Evolutionary conservation across 2,329 filamentous ascomycete species (phyloP), one percentile per base, ranked within the genome.

Genomic region (Cladosporium cucumerinum): DNA sequence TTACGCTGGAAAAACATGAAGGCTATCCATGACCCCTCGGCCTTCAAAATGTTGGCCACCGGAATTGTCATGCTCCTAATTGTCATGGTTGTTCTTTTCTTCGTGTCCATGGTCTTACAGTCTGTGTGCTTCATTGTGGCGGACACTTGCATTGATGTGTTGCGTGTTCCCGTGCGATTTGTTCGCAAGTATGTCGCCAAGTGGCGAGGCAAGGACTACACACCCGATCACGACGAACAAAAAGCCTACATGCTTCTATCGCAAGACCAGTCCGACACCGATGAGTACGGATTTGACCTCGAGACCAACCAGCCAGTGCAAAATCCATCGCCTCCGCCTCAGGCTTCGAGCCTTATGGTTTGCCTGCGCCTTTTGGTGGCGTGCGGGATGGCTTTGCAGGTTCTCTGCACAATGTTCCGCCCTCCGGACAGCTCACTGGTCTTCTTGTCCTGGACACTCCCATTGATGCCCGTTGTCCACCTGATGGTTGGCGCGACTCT

Each of bases 1-100:
- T n/a, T 62, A 34, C 60, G 60, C 23, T 62, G 60, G 60, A 62
- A 62, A 23, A 62, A 62, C 49, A 62, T 62, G 60, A 62, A 62
- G 25, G 60, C 60, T 11, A 62, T 62, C n/a, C 60, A 62, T 62
- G 60, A 62, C 34, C 60, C 60, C 14, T 62, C 60, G 5, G 60
- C 60, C 5, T 62, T 62, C 23, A 62, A 62, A 62, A 62, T 62
- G 60, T 25, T 62, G 60, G 60, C 60, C 49, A 62, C 60, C 23
- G 60, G 60, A 23, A 62, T 62, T 34, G 32, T 62, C 23, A 62
- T 62, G 60, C 60, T 62, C 34, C 18, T 62, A 7, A 46, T 62
- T 10, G 60, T 62, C 60, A 62, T 62, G 60, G 60, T 36, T 12
- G 60, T 62, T 26, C 60, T 62, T 23, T 62, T 62, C 49, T 51